A percentile compares a stretch with the other conserved stretches of the same genome.
Conservation (phyloP, 2,329 filamentous ascomycete genomes). For the Colletotrichum chlorophyti region DNA sequence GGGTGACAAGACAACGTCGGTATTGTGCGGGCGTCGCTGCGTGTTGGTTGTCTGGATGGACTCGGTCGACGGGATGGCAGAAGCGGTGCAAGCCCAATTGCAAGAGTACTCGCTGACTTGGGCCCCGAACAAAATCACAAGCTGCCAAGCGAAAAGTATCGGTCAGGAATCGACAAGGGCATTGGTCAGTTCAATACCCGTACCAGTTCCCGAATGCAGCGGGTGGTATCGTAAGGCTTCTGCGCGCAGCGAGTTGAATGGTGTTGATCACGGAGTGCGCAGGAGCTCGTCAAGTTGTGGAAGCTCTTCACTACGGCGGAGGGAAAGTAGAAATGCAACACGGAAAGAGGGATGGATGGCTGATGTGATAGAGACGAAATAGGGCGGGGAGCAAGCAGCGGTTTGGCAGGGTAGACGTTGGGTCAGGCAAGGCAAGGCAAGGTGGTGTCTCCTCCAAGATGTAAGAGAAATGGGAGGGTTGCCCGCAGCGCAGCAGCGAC, state of each 20-base stretch:
- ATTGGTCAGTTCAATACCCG: conserved; percentile 14
- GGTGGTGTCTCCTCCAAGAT: no score
- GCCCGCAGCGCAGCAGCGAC: neutral
- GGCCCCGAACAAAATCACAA: conserved; percentile 7
- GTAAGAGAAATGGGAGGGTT: conserved; percentile 4
- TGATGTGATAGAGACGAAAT: conserved; percentile 19
- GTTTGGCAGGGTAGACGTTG: neutral
- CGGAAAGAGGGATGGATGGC: conserved; percentile 4
- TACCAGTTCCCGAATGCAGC: conserved; percentile 1
- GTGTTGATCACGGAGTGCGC: no score
- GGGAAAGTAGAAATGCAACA: neutral
- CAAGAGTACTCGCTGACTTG: neutral
- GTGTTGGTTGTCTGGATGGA: neutral
- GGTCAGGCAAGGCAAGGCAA: neutral
- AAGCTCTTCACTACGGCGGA: neutral
- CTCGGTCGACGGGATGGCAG: conserved; percentile 16
- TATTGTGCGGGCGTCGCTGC: neutral
- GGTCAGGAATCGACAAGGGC: conserved; percentile 13
- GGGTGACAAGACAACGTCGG: neutral
- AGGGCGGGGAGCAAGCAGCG: neutral
- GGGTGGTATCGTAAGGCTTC: neutral
- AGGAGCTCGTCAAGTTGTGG: neutral
- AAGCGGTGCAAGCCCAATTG: conserved; percentile 1
- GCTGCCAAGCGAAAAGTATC: conserved; percentile 14
- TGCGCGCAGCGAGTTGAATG: neutral